Evolutionary conservation across 768 basidiomycete genomes (phyloP), one percentile per base, ranked within the genome.

Genomic region (Termitomyces bulborhizus): DNA sequence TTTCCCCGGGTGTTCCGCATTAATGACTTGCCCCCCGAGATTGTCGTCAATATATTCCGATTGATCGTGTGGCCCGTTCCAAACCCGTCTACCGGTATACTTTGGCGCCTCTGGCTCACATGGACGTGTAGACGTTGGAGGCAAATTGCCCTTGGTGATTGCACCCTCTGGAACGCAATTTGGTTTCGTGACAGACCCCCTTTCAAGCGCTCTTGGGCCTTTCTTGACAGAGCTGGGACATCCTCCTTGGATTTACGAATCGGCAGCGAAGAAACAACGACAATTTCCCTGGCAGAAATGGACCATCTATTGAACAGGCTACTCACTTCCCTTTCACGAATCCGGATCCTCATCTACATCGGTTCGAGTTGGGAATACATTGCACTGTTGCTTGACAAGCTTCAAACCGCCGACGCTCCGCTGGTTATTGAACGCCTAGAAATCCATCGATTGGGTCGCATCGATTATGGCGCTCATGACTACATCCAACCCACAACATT

Each of bases 1-100:
- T 72, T 75, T 48, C 61, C 59, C 40, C 67, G 72, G 24, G 69
- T 71, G 34, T 86, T 87, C 66, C 78, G 78, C 43, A 69, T 88
- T 57, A 80, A 79, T 67, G 75, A 82, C 34, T 74, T 89, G 3
- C 88, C 88, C 2, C 65, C 73, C 31, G 88, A 90, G 65, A 82
- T 90, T 53, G 69, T 89, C 56, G 69, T 68, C 68, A 76, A 81
- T 56, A 85, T 90, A 60, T 80, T 90, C 60, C 84, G 80, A 56
- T 72, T 71, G 61, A 76, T 82, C 37, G 74, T 74, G 40, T 86
- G 82, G 85, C 76, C 79, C n/a, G 62, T 73, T 21, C 58, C 60
- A 42, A 61, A 71, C 42, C 71, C 76, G 15, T 53, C 59, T 5
- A 58, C 64, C 24, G 73, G 74, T 11, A 68, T 77, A 18, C 53